Evolutionary conservation across 768 basidiomycete genomes (phyloP).

Genomic region (Amyloporia xantha): DNA sequence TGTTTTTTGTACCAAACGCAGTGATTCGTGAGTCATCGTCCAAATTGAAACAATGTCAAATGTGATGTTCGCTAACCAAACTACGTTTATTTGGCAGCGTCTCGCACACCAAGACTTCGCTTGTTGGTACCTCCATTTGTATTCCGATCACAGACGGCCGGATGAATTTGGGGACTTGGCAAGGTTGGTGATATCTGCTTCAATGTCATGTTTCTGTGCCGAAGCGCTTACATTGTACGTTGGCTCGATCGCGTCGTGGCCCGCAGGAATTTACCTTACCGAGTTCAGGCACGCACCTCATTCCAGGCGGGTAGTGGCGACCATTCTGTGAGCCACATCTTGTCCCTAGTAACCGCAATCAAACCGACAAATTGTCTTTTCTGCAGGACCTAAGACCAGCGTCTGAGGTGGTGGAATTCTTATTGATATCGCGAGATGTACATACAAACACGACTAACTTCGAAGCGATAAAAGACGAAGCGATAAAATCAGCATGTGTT

Average conservation of each 20-base stretch:
- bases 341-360: not conserved
- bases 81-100: constrained; percentile 56
- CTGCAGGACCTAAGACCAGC: not conserved
- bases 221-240: not conserved
- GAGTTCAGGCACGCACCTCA: constrained; percentile 75
- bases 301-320: constrained; percentile 67
- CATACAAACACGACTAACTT: too few relatives aligned
- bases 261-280: constrained; percentile 73
- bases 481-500: too few relatives aligned
- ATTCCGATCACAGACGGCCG: constrained; percentile 77
- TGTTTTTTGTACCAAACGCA: constrained; percentile 21
- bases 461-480: too few relatives aligned
- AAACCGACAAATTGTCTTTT: not conserved
- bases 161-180: constrained; percentile 88
- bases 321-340: constrained; percentile 53
- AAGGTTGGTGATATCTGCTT: constrained; percentile 44
- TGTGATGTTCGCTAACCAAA: too few relatives aligned
- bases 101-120: constrained; percentile 85
- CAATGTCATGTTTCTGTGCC: not conserved
- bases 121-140: constrained; percentile 77
- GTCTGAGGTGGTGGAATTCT: too few relatives aligned
- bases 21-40: constrained; percentile 67
- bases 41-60: too few relatives aligned
- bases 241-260: not conserved
- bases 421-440: too few relatives aligned